Conservation (phyloP, 345 rosid species). For the Populus pruinosa region DNA sequence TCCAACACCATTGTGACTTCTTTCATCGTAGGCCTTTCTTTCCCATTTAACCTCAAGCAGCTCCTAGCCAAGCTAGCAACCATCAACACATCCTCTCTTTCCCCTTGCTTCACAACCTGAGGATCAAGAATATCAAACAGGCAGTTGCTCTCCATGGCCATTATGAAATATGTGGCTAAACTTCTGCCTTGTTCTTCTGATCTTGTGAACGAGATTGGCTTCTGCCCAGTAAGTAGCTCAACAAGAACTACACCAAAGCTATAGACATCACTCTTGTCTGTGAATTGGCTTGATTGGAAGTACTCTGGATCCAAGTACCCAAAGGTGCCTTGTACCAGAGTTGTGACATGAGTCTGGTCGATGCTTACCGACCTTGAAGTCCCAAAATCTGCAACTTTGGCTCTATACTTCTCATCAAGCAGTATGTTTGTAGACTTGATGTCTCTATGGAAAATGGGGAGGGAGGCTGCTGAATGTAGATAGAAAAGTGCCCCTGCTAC, state of each 20-base stretch:
- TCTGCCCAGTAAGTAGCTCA: background rate
- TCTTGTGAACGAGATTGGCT: background rate
- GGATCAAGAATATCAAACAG: slow-evolving; percentile 1
- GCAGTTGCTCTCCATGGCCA: background rate
- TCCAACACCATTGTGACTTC: slow-evolving; percentile 4
- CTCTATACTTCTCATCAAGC: background rate
- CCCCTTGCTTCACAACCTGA: background rate
- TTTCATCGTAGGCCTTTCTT: slow-evolving; percentile 5
- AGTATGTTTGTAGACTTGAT: too few relatives aligned
- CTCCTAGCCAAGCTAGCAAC: slow-evolving; percentile 2
- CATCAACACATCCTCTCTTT: background rate
- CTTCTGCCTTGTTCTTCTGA: background rate
- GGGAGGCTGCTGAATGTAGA: too few relatives aligned
- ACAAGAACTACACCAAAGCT: too few relatives aligned
- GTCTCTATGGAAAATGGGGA: too few relatives aligned
- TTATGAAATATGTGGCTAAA: background rate
- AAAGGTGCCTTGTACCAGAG: background rate
- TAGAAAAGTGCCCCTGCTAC: too few relatives aligned
- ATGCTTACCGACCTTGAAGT: background rate
- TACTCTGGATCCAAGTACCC: background rate
- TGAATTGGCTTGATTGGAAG: background rate
- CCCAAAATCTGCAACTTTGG: background rate
- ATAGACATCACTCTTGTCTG: slow-evolving; percentile 5
- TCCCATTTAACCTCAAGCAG: slow-evolving; percentile 3
- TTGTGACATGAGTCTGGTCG: background rate